phyloP scores from a whole-genome alignment of 768 basidiomycete species.

The Leccinum subgranulosum region DNA sequence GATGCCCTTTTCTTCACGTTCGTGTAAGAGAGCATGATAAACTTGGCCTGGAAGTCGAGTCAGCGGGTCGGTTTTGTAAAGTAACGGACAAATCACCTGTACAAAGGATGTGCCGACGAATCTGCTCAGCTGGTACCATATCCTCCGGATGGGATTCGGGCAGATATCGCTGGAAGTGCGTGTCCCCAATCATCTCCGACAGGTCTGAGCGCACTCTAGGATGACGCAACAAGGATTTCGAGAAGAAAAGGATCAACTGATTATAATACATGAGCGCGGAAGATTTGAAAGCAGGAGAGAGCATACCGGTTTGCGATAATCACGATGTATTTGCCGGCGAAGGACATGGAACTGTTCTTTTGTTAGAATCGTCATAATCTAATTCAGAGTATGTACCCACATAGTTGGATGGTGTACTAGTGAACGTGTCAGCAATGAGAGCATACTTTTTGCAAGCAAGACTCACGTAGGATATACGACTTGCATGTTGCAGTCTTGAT shows the following conservation, averaged over 20 bases:
- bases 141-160: slow-evolving; percentile 75
- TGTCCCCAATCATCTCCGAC: slow-evolving; percentile 85
- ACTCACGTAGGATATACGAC: slow-evolving; percentile 94
- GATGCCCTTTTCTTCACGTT: slow-evolving; percentile 87
- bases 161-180: slow-evolving; percentile 90
- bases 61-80: neutral
- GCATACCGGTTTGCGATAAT: slow-evolving; percentile 93
- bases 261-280: neutral
- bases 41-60: slow-evolving; percentile 68
- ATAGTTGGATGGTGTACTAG: slow-evolving; percentile 91
- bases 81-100: slow-evolving; percentile 43
- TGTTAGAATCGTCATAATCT: slow-evolving; percentile 11
- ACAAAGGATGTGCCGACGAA: slow-evolving; percentile 91
- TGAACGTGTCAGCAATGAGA: slow-evolving; percentile 7
- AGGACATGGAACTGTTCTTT: slow-evolving; percentile 83
- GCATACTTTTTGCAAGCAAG: neutral
- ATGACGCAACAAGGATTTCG: slow-evolving; percentile 92
- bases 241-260: slow-evolving; percentile 93
- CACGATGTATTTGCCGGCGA: slow-evolving; percentile 94
- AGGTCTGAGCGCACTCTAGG: slow-evolving; percentile 86
- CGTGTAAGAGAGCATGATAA: slow-evolving; percentile 84
- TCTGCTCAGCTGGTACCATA: slow-evolving; percentile 77
- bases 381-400: slow-evolving; percentile 31
- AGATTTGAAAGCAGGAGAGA: neutral
- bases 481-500: slow-evolving; percentile 99